Conservation (phyloP, 805 yeast genomes). For the Yarrowia keelungensis region DNA sequence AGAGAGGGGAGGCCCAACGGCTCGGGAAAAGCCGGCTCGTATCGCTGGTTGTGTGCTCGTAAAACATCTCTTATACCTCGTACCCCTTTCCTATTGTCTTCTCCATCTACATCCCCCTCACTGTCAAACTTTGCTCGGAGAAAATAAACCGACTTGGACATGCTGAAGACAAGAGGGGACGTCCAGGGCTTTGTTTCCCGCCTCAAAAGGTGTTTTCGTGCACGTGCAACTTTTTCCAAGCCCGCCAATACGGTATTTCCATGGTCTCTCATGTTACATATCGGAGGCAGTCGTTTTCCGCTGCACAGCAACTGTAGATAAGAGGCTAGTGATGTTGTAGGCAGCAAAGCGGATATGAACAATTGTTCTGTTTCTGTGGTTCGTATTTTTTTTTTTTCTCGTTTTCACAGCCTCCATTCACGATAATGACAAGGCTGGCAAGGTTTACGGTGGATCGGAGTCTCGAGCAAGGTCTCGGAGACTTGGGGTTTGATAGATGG, state of each 20-base stretch:
- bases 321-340: neutral
- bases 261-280: no score
- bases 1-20: neutral
- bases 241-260: no score
- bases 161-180: neutral
- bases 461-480: neutral
- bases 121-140: conserved; percentile 15
- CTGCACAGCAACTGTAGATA: neutral
- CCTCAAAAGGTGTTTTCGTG: neutral
- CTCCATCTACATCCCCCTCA: neutral
- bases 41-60: no score
- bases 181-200: neutral
- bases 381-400: no score
- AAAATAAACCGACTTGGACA: conserved; percentile 17
- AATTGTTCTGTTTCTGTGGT: no score
- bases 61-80: neutral
- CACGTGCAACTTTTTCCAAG: neutral
- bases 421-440: conserved; percentile 6
- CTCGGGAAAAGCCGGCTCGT: no score
- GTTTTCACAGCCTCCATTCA: neutral
- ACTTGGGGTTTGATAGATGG: neutral
- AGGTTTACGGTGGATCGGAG: neutral
- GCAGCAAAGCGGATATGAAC: no score
- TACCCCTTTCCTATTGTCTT: no score
- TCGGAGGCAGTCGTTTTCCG: no score